A percentile compares a stretch with the other conserved stretches of the same genome.
Evolutionary conservation across 2,329 filamentous ascomycete genomes (phyloP).

Genomic region (Plenodomus lindquistii): DNA sequence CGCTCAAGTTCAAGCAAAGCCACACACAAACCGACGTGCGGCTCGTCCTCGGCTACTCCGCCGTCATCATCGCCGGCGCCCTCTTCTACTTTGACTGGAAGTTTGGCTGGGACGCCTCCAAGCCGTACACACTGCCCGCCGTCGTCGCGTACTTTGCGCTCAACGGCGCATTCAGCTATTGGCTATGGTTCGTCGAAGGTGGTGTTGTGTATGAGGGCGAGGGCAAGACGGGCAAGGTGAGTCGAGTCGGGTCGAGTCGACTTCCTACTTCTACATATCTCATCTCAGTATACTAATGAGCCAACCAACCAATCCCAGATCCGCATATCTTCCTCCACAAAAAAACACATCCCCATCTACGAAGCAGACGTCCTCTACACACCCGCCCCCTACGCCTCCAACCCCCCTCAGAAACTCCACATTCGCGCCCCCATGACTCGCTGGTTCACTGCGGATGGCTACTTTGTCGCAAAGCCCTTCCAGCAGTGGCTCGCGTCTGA

Average conservation of each 20-base stretch:
- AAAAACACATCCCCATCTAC: slow-evolving; percentile 83
- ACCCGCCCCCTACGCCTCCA: slow-evolving; percentile 35
- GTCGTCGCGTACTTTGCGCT: slow-evolving; percentile 79
- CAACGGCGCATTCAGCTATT: slow-evolving; percentile 77
- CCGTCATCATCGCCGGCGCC: slow-evolving; percentile 76
- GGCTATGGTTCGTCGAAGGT: slow-evolving; percentile 83
- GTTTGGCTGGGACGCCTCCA: slow-evolving; percentile 84
- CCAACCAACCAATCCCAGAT: too few relatives aligned
- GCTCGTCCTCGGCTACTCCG: slow-evolving; percentile 78
- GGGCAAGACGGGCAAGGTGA: slow-evolving; percentile 68
- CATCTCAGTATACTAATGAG: too few relatives aligned
- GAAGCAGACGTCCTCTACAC: slow-evolving; percentile 67
- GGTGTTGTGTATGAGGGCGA: slow-evolving; percentile 80
- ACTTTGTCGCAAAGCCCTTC: slow-evolving; percentile 75
- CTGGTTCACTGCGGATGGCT: slow-evolving; percentile 75
- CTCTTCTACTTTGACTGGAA: slow-evolving; percentile 94
- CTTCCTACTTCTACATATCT: too few relatives aligned
- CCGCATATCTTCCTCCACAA: slow-evolving; percentile 69
- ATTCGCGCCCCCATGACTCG: slow-evolving; percentile 68
- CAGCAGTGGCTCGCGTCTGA: slow-evolving; percentile 75
- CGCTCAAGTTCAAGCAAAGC: slow-evolving; percentile 80
- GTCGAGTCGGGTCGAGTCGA: too few relatives aligned
- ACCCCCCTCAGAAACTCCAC: slow-evolving; percentile 51
- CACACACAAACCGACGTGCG: slow-evolving; percentile 81
- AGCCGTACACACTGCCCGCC: slow-evolving; percentile 76